Evolutionary conservation across 2,329 filamentous ascomycete genomes (phyloP).

Genomic region (Pseudocercospora vitis): DNA sequence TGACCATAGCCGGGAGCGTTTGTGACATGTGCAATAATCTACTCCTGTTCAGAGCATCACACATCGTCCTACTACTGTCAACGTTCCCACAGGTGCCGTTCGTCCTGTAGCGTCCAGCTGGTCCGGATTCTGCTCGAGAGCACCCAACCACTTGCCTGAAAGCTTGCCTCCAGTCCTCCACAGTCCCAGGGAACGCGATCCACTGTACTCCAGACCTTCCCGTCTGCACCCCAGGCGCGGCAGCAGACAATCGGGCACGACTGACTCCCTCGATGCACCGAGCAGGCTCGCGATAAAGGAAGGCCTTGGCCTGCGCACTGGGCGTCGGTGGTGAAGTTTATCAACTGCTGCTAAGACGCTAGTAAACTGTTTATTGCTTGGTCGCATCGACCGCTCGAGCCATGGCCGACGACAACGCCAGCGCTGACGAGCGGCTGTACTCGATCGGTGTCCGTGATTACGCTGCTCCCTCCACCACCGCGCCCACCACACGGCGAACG

Average conservation of each 20-base stretch:
- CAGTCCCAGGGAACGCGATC: too few relatives aligned
- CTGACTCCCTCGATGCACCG: neutral
- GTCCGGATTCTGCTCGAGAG: neutral
- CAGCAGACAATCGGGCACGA: neutral
- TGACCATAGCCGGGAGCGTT: neutral
- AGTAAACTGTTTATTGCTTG: constrained; percentile 16
- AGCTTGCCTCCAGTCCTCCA: neutral
- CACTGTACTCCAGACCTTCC: neutral
- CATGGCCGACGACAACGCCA: constrained; percentile 25
- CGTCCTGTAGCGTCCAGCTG: neutral
- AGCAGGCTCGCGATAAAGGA: neutral
- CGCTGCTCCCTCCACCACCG: constrained; percentile 20
- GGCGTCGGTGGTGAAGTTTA: constrained; percentile 8
- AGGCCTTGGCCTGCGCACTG: neutral
- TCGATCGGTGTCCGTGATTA: constrained; percentile 22
- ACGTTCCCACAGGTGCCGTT: too few relatives aligned
- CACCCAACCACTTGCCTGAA: neutral
- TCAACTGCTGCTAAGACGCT: constrained; percentile 14
- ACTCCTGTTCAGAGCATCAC: neutral
- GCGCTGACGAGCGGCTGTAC: neutral
- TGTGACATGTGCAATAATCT: neutral
- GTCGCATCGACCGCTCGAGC: constrained; percentile 5
- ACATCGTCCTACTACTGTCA: neutral
- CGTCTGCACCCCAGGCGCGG: neutral
- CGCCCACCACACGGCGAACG: constrained; percentile 27